Percentiles rank a stretch among this genome's conserved stretches.
Evolutionary conservation across 495 filamentous ascomycete genomes (phyloP).

Genomic region (Hypoxylon rickii): DNA sequence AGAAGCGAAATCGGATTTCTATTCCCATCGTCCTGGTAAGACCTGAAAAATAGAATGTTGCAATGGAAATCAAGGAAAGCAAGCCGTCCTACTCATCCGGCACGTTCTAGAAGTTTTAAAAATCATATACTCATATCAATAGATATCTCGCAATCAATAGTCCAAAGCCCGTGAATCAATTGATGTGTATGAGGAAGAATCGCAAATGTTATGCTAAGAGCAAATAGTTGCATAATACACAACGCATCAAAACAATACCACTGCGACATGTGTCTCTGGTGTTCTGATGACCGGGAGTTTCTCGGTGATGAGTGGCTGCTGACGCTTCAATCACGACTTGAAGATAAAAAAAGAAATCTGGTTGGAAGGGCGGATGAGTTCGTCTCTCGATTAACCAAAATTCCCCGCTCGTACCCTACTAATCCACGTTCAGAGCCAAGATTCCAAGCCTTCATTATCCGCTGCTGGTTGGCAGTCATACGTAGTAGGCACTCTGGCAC

Average conservation of each 20-base stretch:
- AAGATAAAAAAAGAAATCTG: conserved; percentile 25
- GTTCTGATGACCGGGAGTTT: conserved; percentile 33
- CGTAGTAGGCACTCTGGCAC: neutral
- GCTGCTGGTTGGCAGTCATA: conserved; percentile 2
- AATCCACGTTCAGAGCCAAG: conserved; percentile 30
- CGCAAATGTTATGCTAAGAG: no score
- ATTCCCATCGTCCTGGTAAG: conserved; percentile 25
- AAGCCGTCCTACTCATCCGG: conserved; percentile 23
- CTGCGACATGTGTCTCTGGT: no score
- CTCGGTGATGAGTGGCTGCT: conserved; percentile 31
- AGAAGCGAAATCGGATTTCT: conserved; percentile 27
- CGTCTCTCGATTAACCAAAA: neutral
- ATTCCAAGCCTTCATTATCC: conserved; percentile 41
- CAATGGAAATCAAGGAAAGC: conserved; percentile 16
- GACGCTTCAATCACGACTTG: conserved; percentile 1
- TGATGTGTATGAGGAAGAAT: no score
- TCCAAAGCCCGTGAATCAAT: no score
- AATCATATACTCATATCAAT: no score
- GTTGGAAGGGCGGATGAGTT: conserved; percentile 1
- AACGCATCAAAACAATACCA: no score
- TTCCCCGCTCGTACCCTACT: conserved; percentile 14
- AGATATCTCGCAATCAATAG: no score
- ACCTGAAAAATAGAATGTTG: conserved; percentile 23
- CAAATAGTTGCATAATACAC: no score
- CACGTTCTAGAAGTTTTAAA: no score